Base-by-base conservation (phyloP, 2,329 filamentous ascomycete species). In the Boeremia lycopersici region DNA sequence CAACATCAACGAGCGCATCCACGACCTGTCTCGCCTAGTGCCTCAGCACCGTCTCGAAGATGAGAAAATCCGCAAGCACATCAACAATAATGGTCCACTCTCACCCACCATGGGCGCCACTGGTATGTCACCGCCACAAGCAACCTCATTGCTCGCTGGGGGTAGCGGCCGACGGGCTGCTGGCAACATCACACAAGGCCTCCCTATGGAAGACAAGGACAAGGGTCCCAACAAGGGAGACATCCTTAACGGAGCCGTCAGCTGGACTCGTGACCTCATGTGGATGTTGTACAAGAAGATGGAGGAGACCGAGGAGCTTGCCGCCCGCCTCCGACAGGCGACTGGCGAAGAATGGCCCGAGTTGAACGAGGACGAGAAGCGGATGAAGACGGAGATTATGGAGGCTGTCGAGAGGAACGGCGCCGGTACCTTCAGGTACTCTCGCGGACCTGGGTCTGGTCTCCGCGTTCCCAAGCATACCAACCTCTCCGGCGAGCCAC, bases 221-320 rank as follows among this genome's bases (percentile, higher is more conserved):
- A 98, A 98, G 73, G 95, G 95, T 0, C 95, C 95, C 6, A 98
- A 98, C 81, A 99, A 99, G 79, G 95, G 95, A 43, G 95, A 99
- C 68, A 98, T 99, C 56, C 87, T 99, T 67, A 98, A 98, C 70
- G 93, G 95, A 28, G 90, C 93, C 30, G 95, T 98, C 48, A 92
- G 91, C 77, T 99, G 95, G 95, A 97, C 91, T 57, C 87, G 93
- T 60, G 95, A 99, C 77, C 82, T 99, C 47, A 96, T 98, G 91
- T 98, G 95, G 95, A 89, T 96, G 79, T 80, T 96, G 56, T 88
- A 96, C 71, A 83, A 90, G 70, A 96, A 96, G 78, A 83, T 96
- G 62, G 88, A 95, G 71, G 89, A 93, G 72, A 91, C 96, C 75
- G 89, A 96, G 60, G 89, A 96, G 71, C 84, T 98, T 44, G 86